phyloP scores from a whole-genome alignment of 1,139 yeast species.

The Saccharomycopsis hybrid region DNA sequence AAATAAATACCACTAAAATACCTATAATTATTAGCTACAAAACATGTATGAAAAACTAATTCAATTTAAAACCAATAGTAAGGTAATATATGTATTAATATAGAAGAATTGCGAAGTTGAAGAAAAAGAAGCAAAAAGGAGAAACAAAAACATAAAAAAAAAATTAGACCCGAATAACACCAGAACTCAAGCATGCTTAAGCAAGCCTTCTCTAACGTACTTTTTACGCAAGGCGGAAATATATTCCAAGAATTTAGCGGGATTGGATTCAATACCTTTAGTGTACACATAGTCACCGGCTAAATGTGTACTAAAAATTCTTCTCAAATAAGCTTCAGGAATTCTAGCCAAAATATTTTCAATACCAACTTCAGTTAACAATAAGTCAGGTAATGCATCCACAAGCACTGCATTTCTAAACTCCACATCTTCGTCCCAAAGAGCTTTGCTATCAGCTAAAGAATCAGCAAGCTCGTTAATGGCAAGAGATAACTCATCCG shows the following conservation, averaged over 20 bases:
- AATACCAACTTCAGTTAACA: constrained; percentile 70
- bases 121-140: too few species aligned
- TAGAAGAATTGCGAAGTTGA: too few species aligned
- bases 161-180: too few species aligned
- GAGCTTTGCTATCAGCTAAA: constrained; percentile 69
- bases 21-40: too few species aligned
- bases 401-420: constrained; percentile 74
- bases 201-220: constrained; percentile 8
- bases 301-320: constrained; percentile 84
- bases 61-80: too few species aligned
- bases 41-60: too few species aligned
- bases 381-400: constrained; percentile 73
- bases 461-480: constrained; percentile 89
- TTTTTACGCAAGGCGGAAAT: constrained; percentile 28
- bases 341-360: constrained; percentile 67
- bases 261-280: constrained; percentile 75
- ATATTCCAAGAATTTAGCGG: constrained; percentile 69
- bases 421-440: constrained; percentile 75
- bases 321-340: constrained; percentile 82
- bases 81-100: too few species aligned
- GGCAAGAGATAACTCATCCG: constrained; percentile 79
- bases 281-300: constrained; percentile 88
- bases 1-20: too few species aligned
- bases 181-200: too few species aligned
- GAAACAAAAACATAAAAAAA: too few species aligned